Base-by-base conservation (phyloP, 345 rosid species). In the Hevea brasiliensis region DNA sequence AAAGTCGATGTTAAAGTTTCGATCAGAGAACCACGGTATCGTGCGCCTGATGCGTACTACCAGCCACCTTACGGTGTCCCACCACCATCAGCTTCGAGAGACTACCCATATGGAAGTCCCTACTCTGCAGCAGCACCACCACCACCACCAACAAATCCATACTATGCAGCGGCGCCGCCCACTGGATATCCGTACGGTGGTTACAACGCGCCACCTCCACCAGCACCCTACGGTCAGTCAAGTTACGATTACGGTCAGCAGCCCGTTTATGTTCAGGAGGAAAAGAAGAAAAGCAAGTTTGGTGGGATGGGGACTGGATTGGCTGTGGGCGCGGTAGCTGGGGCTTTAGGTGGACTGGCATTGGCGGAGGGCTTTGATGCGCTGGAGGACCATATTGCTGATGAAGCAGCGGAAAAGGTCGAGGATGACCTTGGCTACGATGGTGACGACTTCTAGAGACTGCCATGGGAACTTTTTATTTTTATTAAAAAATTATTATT, bases 261-360 rank as follows among this genome's bases (percentile, higher is more conserved):
- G 40, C 32, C 72, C 14, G 76, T 10, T 15, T 73, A 81, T 14
- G 81, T 61, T 57, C 69, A 75, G 24, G 85, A 74, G 83, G 79
- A 85, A n/a, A n/a, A n/a, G 66, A 74, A 86, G 82, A 87, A 80
- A 72, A 82, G 88, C 56, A 91, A 87, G 77, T 89, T 85, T 29
- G 97, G 95, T 2, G 96, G 92, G 77, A 87, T 86, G 92, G 97
- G 92, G 70, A 82, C 89, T 9, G 98, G 96, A 47, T 73, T 94
- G 75, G 97, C 96, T 29, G 86, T 94, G 73, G 98, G 98, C 8
- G 92, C 92, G 48, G 89, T 84, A 23, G 98, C 90, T 0, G 97
- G 97, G 29, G 87, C 15, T 1, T 54, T 94, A 29, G 98, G 95
- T 68, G 97, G 97, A 32, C 51, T 94, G 0, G 97, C 95, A 0